Base-by-base conservation (phyloP, 2,329 filamentous ascomycete genomes). In the Chaetomium strumarium region DNA sequence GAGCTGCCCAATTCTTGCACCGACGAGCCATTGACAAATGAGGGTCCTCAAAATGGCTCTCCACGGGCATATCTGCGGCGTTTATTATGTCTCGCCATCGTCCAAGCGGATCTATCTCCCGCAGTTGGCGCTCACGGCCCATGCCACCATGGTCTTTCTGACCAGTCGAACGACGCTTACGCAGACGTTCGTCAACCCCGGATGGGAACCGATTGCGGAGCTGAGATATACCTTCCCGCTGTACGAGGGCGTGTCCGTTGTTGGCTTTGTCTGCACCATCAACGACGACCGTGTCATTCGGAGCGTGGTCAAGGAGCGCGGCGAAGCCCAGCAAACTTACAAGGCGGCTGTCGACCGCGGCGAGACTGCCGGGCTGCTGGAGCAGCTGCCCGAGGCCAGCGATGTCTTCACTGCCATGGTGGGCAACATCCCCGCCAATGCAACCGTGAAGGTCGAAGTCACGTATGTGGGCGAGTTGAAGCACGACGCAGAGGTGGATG, bases 401-500 rank as follows among this genome's bases (percentile, higher is more conserved):
- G 86, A 90, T 63, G 78, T 86, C 30, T 90, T 89, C 64, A 80
- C 75, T 4, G 85, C 84, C 0, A 81, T 76, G 0, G 69, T 90
- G 1, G 85, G 85, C 10, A 88, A 88, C 57, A 75, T 90, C 0
- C 81, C 83, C 0, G 74, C 79, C 0, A 74, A 73, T 0, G 75
- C 77, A 14, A 75, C 72, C 33, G 69, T 88, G 33, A 64, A 74
- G 7, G 77, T 89, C 7, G 74, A 84, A 11, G 79, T 89, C 51
- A 79, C 73, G 0, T 88, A 86, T 56, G 73, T 88, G 5, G 83
- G 81, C 2, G 85, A 90, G 64, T 73, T 90, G 49, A 87, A 87
- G 68, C 83, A 88, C 58, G 85, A 89, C 62, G 77, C 81, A 40
- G 80, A 84, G 56, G 73, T 79, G 3, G 83, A 90, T 61, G 84